Percentiles rank a stretch among this genome's conserved stretches.
These are phyloP conservation scores for Cyanodermella asteris DNA, from an alignment of 2,329 filamentous ascomycete species.

Conservation along the genomic window DNA sequence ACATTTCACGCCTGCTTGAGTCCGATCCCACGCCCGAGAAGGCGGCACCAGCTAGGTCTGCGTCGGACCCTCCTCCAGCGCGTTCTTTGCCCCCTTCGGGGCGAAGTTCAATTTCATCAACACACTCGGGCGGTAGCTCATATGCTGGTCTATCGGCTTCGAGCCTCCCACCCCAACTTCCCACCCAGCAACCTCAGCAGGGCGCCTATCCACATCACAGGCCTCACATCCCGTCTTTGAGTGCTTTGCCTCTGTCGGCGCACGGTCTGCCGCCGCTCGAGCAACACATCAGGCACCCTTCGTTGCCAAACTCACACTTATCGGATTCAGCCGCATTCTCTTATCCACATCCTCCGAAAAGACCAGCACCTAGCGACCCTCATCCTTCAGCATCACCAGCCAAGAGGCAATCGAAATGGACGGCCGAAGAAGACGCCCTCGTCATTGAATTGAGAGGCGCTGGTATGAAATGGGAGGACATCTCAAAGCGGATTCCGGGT, in stretches of 20 bases:
- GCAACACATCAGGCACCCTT: no score
- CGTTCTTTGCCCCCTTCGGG: no score
- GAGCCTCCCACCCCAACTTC: conserved; percentile 1
- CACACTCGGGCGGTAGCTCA: conserved; percentile 1
- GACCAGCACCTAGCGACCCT: conserved; percentile 18
- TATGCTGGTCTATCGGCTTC: background rate
- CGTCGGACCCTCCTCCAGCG: conserved; percentile 7
- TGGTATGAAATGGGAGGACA: conserved; percentile 98
- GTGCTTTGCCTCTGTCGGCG: conserved; percentile 4
- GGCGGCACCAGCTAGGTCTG: no score
- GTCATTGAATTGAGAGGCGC: conserved; percentile 79
- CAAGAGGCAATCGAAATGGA: conserved; percentile 96
- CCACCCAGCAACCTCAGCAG: conserved; percentile 8
- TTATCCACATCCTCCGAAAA: no score
- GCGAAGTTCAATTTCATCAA: conserved; percentile 2
- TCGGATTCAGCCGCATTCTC: conserved; percentile 8
- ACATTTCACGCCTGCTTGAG: conserved; percentile 83
- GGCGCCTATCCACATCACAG: background rate
- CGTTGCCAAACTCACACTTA: conserved; percentile 1
- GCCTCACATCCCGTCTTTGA: conserved; percentile 1
- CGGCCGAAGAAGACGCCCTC: conserved; percentile 71
- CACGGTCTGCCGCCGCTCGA: conserved; percentile 3
- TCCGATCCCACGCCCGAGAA: no score
- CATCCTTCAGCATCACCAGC: conserved; percentile 41
- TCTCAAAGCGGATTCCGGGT: conserved; percentile 73